These are phyloP conservation scores for Globisporangium nodosum DNA, from an alignment of 352 stramenopile genomes.

Conservation along the genomic window DNA sequence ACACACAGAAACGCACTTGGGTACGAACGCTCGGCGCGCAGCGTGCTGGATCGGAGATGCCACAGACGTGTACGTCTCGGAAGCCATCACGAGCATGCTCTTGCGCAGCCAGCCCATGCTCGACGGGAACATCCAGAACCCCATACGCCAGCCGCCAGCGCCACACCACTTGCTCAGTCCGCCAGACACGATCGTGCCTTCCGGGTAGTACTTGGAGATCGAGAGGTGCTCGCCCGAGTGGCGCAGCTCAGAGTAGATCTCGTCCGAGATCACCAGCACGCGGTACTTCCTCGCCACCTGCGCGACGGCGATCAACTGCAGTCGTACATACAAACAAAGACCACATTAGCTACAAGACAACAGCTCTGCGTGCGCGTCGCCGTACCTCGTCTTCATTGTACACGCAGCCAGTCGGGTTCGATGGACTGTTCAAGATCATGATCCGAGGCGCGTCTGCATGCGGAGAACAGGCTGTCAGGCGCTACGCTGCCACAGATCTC, in stretches of 20 bases:
- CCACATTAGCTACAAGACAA: background rate
- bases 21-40: constrained; percentile 70
- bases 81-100: constrained; percentile 87
- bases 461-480: background rate
- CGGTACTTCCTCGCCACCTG: constrained; percentile 77
- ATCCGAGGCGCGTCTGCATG: constrained; percentile 68
- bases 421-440: constrained; percentile 84
- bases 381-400: constrained; percentile 73
- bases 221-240: constrained; percentile 69
- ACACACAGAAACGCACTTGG: constrained; percentile 37
- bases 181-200: constrained; percentile 85
- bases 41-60: constrained; percentile 84
- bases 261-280: constrained; percentile 86
- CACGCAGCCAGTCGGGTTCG: constrained; percentile 79
- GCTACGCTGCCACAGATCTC: background rate
- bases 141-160: constrained; percentile 83
- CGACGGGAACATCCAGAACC: constrained; percentile 81
- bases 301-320: constrained; percentile 44
- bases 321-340: background rate
- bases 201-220: constrained; percentile 82
- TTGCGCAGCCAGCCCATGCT: constrained; percentile 77
- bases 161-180: constrained; percentile 87
- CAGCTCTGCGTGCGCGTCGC: background rate
- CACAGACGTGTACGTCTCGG: constrained; percentile 85
- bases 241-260: constrained; percentile 86